Evolutionary conservation across 768 basidiomycete species (phyloP).

Genomic region (Melanogaster broomeanus): DNA sequence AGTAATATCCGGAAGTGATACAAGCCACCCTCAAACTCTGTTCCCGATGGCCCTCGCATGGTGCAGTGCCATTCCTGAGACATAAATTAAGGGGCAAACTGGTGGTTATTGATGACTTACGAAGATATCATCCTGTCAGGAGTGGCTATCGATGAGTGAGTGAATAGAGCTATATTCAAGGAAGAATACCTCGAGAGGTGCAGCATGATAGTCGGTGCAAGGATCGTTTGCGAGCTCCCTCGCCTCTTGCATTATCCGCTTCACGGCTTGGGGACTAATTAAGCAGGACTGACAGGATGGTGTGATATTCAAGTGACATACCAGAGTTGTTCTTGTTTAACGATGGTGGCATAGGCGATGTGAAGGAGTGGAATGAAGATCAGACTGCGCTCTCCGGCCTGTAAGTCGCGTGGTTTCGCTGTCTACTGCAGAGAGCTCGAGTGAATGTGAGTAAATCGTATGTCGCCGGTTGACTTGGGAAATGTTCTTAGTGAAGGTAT

Average conservation of each 20-base stretch:
- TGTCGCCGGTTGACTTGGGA: neutral
- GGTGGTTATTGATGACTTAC: slow-evolving; percentile 43
- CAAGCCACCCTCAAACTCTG: slow-evolving; percentile 93
- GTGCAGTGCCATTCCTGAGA: slow-evolving; percentile 93
- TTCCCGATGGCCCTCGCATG: slow-evolving; percentile 83
- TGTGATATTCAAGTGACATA: slow-evolving; percentile 32
- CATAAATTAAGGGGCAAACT: slow-evolving; percentile 19
- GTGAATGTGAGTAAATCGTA: neutral
- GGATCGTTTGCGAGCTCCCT: slow-evolving; percentile 84
- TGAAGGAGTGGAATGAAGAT: neutral
- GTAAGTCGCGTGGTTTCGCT: neutral
- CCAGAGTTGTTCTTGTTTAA: slow-evolving; percentile 92
- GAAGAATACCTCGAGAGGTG: slow-evolving; percentile 66
- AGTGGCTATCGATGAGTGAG: slow-evolving; percentile 14
- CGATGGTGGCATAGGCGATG: slow-evolving; percentile 11
- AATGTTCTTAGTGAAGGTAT: neutral
- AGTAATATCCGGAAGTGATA: slow-evolving; percentile 93
- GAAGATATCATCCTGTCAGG: slow-evolving; percentile 79
- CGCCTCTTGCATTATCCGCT: slow-evolving; percentile 97
- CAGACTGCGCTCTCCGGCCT: neutral
- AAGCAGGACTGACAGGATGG: neutral
- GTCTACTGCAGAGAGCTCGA: neutral
- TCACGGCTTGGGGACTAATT: slow-evolving; percentile 63
- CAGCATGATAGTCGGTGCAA: slow-evolving; percentile 84
- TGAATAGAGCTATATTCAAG: neutral